Conservation (phyloP, 257 asterid species). For the Jacaranda mimosifolia region DNA sequence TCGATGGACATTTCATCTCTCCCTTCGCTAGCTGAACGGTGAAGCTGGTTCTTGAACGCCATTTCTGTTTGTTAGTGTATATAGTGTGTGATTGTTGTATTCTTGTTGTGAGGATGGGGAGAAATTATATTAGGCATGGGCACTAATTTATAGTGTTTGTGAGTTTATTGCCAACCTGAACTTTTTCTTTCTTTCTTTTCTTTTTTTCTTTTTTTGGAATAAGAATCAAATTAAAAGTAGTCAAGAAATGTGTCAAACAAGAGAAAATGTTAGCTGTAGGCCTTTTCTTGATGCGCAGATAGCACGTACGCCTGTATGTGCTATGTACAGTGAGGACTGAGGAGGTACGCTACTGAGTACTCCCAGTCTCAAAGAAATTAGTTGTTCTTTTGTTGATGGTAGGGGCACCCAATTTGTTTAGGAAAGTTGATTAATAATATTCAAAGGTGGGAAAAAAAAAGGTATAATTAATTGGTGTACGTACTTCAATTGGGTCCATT, state of each 20-base stretch:
- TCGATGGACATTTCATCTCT: constrained; percentile 39
- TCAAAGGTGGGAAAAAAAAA: no score
- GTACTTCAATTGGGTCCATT: no score
- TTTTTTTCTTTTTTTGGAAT: background rate
- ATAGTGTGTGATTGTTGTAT: background rate
- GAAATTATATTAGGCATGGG: background rate
- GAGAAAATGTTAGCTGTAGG: background rate
- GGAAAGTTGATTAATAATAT: no score
- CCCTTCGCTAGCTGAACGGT: constrained; percentile 23
- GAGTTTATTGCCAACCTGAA: background rate
- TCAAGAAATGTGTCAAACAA: background rate
- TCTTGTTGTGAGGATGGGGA: background rate
- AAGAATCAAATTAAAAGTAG: constrained; percentile 20
- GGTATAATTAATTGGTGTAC: no score
- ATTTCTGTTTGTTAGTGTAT: no score
- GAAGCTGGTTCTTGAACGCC: background rate
- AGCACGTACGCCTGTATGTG: no score
- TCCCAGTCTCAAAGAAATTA: no score
- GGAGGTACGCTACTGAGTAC: no score
- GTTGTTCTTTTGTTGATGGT: no score
- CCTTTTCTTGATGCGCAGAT: no score
- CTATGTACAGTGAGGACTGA: no score
- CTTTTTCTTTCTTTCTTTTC: background rate
- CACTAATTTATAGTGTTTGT: constrained; percentile 19
- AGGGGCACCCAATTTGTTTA: no score